Evolutionary conservation across 768 basidiomycete genomes (phyloP).

Genomic region (Vararia minispora): DNA sequence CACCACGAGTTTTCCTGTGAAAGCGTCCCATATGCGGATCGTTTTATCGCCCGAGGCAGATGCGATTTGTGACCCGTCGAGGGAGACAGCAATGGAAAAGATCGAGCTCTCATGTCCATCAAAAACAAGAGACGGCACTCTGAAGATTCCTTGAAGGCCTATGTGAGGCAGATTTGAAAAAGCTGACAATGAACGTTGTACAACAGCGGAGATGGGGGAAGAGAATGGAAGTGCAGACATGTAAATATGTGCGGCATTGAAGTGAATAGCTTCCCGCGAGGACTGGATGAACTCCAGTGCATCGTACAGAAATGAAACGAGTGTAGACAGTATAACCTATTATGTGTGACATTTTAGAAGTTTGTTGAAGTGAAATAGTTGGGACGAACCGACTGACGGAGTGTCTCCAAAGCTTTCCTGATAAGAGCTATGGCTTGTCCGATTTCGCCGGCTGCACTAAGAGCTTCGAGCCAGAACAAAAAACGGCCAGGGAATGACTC

Average conservation of each 20-base stretch:
- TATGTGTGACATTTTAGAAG: background rate
- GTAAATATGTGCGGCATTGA: no score
- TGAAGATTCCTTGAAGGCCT: background rate
- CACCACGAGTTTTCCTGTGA: background rate
- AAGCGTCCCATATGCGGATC: slow-evolving; percentile 39
- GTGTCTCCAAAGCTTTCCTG: background rate
- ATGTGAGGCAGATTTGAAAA: background rate
- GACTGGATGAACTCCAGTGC: background rate
- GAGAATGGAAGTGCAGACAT: background rate
- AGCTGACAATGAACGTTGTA: no score
- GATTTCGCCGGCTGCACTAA: background rate
- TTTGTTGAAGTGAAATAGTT: background rate
- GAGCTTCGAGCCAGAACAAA: slow-evolving; percentile 1
- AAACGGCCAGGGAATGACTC: no score
- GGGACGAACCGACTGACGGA: background rate
- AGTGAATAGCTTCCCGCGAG: background rate
- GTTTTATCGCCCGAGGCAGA: slow-evolving; percentile 25
- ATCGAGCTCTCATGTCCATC: background rate
- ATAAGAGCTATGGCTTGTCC: background rate
- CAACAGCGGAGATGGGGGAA: background rate
- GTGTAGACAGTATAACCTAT: background rate
- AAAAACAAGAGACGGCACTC: background rate
- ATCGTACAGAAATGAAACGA: background rate
- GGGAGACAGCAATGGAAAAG: background rate
- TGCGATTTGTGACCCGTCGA: slow-evolving; percentile 4